Evolutionary conservation across 78 protist species (phyloP).

Genomic region (Mantamonas sphyraenae): DNA sequence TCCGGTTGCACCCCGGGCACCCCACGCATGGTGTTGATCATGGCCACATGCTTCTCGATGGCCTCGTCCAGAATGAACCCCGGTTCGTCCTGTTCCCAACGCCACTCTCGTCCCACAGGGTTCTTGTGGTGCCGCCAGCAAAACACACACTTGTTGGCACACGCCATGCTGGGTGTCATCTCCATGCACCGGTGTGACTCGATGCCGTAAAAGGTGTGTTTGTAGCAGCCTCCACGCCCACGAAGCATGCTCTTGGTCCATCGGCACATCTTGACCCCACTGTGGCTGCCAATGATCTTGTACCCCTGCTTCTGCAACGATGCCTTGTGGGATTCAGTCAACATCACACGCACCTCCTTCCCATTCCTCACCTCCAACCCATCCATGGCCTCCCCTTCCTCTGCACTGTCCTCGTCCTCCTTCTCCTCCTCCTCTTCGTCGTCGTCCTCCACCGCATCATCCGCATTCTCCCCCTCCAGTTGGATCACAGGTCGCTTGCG

Average conservation of each 20-base stretch:
- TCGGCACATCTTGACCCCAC: slow-evolving; percentile 86
- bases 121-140: slow-evolving; percentile 91
- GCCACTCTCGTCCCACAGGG: slow-evolving; percentile 68
- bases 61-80: slow-evolving; percentile 5
- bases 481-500: neutral
- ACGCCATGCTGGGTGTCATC: slow-evolving; percentile 76
- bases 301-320: slow-evolving; percentile 52
- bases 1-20: slow-evolving; percentile 51
- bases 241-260: slow-evolving; percentile 82
- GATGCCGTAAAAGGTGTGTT: slow-evolving; percentile 73
- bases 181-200: slow-evolving; percentile 70
- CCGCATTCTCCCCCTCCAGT: neutral
- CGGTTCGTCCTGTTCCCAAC: slow-evolving; percentile 59
- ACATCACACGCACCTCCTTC: slow-evolving; percentile 26
- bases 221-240: slow-evolving; percentile 85
- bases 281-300: slow-evolving; percentile 70
- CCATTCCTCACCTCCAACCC: neutral
- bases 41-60: slow-evolving; percentile 19
- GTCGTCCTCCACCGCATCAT: neutral
- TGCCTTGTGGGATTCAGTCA: slow-evolving; percentile 9
- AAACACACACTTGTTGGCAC: slow-evolving; percentile 90
- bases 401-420: neutral
- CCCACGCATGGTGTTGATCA: slow-evolving; percentile 47
- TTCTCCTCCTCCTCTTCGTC: neutral
- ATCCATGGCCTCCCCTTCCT: slow-evolving; percentile 5